These are phyloP conservation scores for Cryphonectria naterciae DNA, from an alignment of 2,329 filamentous ascomycete genomes.

Conservation along the genomic window DNA sequence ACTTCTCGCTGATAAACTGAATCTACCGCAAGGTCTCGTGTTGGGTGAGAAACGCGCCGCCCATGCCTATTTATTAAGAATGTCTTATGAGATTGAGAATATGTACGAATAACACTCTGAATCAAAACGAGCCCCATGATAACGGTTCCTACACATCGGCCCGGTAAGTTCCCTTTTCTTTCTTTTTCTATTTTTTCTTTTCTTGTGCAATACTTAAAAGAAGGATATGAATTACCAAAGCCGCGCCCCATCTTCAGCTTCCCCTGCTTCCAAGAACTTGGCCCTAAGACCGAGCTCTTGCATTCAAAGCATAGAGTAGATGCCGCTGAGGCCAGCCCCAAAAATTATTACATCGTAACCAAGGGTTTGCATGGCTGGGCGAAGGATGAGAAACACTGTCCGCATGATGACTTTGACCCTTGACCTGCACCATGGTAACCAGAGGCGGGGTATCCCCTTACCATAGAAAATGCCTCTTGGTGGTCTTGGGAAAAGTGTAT, in stretches of 20 bases:
- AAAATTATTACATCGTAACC: constrained; percentile 21
- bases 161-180: background rate
- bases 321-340: constrained; percentile 22
- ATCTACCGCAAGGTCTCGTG: constrained; percentile 45
- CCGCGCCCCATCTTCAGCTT: constrained; percentile 16
- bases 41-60: constrained; percentile 41
- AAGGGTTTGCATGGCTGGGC: background rate
- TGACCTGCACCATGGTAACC: background rate
- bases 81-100: constrained; percentile 46
- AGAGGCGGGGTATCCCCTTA: background rate
- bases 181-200: background rate
- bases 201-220: background rate
- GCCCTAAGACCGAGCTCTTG: constrained; percentile 15
- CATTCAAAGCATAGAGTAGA: constrained; percentile 19
- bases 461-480: background rate
- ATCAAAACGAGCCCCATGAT: constrained; percentile 44
- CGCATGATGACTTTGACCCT: background rate
- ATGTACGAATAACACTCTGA: constrained; percentile 51
- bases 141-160: background rate
- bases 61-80: constrained; percentile 48
- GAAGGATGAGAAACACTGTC: background rate
- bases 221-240: constrained; percentile 6
- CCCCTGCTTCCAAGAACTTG: constrained; percentile 17
- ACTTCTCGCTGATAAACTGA: constrained; percentile 43
- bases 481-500: constrained; percentile 24